Evolutionary conservation across 192 early-diverging fungal genomes (phyloP).

Genomic region (Backusella tarrabulga): DNA sequence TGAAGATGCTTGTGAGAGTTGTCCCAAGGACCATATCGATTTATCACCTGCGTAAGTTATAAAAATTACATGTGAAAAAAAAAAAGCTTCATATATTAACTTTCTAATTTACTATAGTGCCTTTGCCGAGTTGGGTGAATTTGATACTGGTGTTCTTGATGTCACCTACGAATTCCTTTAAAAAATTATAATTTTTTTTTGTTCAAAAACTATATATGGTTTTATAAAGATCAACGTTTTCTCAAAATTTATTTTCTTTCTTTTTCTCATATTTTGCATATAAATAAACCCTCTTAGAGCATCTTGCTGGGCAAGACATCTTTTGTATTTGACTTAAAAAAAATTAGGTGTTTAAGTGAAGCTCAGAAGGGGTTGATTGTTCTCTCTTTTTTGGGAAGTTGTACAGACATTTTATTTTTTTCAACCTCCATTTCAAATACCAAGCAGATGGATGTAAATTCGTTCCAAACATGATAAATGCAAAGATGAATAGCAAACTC

Average conservation of each 20-base stretch:
- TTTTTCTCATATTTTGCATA: neutral
- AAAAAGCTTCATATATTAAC: neutral
- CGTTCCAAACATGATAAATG: no score
- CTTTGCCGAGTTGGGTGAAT: conserved; percentile 23
- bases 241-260: neutral
- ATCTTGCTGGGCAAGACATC: neutral
- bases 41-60: conserved; percentile 20
- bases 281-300: neutral
- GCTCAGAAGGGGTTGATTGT: no score
- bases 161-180: conserved; percentile 21
- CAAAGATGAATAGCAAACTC: no score
- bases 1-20: conserved; percentile 45
- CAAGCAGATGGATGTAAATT: no score
- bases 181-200: neutral
- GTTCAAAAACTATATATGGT: neutral
- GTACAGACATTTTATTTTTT: no score
- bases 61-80: neutral
- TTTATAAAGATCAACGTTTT: neutral
- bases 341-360: neutral
- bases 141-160: conserved; percentile 24
- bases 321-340: neutral
- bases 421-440: no score
- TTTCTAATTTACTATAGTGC: conserved; percentile 13
- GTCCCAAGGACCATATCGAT: conserved; percentile 34
- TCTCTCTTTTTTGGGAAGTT: no score